Conservation (phyloP, 768 basidiomycete species). For the Auriscalpium microsporum region DNA sequence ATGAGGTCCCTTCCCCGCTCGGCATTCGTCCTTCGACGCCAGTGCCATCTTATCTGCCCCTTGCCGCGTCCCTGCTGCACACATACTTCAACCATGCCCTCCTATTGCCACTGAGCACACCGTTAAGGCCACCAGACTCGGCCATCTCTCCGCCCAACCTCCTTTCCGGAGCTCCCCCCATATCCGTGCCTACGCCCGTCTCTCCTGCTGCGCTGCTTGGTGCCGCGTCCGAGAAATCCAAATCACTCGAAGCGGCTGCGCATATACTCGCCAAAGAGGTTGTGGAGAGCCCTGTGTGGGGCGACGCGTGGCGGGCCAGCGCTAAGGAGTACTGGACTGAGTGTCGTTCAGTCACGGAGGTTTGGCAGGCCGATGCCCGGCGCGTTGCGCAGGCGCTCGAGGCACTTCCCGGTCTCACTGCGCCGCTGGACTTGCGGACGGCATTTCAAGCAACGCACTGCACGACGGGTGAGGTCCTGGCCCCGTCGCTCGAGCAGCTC, state of each 20-base stretch:
- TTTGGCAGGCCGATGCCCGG: slow-evolving; percentile 55
- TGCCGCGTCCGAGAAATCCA: slow-evolving; percentile 54
- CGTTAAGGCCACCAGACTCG: slow-evolving; percentile 52
- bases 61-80: slow-evolving; percentile 58
- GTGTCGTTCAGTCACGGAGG: slow-evolving; percentile 22
- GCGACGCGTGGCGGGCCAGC: slow-evolving; percentile 51
- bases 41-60: slow-evolving; percentile 60
- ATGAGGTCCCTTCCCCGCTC: slow-evolving; percentile 19
- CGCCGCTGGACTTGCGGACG: slow-evolving; percentile 33
- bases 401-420: slow-evolving; percentile 28
- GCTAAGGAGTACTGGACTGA: slow-evolving; percentile 16
- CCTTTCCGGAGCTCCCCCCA: slow-evolving; percentile 28
- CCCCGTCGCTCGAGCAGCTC: slow-evolving; percentile 23
- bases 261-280: slow-evolving; percentile 56
- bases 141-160: slow-evolving; percentile 36
- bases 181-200: slow-evolving; percentile 74
- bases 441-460: slow-evolving; percentile 28
- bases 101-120: slow-evolving; percentile 52
- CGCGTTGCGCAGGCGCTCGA: slow-evolving; percentile 35
- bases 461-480: neutral
- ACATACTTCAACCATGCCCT: slow-evolving; percentile 58
- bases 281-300: slow-evolving; percentile 67
- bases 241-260: slow-evolving; percentile 60
- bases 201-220: slow-evolving; percentile 70
- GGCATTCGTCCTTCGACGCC: slow-evolving; percentile 59